A percentile compares a stretch with the other conserved stretches of the same genome.
These are phyloP conservation scores for Pythium brachiatum DNA, from an alignment of 352 stramenopile species.

Conservation along the genomic window DNA sequence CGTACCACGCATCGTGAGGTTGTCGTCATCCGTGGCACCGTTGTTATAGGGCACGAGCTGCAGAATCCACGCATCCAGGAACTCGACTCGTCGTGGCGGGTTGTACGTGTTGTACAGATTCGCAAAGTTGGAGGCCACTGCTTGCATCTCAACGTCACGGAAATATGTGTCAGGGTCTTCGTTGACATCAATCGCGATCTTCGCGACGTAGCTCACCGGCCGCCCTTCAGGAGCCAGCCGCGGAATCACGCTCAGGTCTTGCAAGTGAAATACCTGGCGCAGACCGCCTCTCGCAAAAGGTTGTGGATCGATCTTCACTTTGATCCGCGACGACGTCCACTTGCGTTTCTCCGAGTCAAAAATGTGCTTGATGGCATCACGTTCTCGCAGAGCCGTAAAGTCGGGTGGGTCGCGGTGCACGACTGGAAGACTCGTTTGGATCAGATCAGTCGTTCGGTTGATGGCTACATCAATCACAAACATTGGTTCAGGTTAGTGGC, in stretches of 20 bases:
- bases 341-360: slow-evolving; percentile 74
- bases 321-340: slow-evolving; percentile 68
- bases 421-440: slow-evolving; percentile 48
- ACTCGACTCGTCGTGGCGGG: slow-evolving; percentile 70
- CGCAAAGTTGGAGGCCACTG: slow-evolving; percentile 74
- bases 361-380: slow-evolving; percentile 75
- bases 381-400: slow-evolving; percentile 53
- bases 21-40: slow-evolving; percentile 31
- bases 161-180: slow-evolving; percentile 86
- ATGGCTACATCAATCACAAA: slow-evolving; percentile 41
- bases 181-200: slow-evolving; percentile 75
- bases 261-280: slow-evolving; percentile 68
- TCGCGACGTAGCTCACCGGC: slow-evolving; percentile 58
- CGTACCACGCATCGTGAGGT: slow-evolving; percentile 55
- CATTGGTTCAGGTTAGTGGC: too few species aligned
- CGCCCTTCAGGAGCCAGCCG: slow-evolving; percentile 12
- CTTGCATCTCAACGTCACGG: slow-evolving; percentile 85
- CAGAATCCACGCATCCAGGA: slow-evolving; percentile 73
- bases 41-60: slow-evolving; percentile 48
- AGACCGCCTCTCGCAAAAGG: slow-evolving; percentile 61
- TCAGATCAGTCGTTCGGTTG: slow-evolving; percentile 56
- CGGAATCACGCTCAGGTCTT: slow-evolving; percentile 50
- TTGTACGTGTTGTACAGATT: slow-evolving; percentile 83
- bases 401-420: slow-evolving; percentile 64
- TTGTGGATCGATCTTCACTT: slow-evolving; percentile 70